These are phyloP conservation scores for Venturia nashicola DNA, from an alignment of 2,329 filamentous ascomycete species.

Conservation along the genomic window DNA sequence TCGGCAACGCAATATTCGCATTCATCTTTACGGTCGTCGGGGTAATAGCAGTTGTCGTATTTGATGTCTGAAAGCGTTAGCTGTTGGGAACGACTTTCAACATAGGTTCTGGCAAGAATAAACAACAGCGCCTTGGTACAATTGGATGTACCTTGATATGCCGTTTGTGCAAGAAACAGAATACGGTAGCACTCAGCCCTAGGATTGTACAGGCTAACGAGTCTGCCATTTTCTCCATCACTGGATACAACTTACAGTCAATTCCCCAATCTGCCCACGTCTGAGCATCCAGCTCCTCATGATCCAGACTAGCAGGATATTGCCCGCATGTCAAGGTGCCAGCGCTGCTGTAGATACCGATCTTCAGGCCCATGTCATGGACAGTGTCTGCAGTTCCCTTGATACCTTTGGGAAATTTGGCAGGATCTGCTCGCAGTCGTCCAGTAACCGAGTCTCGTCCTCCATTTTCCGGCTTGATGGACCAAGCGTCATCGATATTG, in stretches of 20 bases:
- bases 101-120: not conserved
- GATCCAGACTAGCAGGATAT: constrained; percentile 44
- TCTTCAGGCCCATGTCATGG: constrained; percentile 45
- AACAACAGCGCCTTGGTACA: not conserved
- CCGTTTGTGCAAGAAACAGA: not conserved
- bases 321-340: constrained; percentile 41
- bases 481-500: constrained; percentile 48
- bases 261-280: constrained; percentile 22
- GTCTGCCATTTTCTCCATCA: not conserved
- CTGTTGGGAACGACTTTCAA: not conserved
- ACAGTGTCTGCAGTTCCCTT: constrained; percentile 39
- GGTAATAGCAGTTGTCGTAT: constrained; percentile 27
- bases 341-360: constrained; percentile 51
- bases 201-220: not conserved
- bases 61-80: constrained; percentile 17
- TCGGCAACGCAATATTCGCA: constrained; percentile 31
- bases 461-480: constrained; percentile 27
- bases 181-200: not conserved
- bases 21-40: constrained; percentile 25
- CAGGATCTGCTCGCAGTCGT: constrained; percentile 24
- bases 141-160: too few relatives aligned
- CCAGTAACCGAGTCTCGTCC: constrained; percentile 33
- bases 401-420: constrained; percentile 48
- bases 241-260: constrained; percentile 15
- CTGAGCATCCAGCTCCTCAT: constrained; percentile 45